Base-by-base conservation (phyloP, 2,329 filamentous ascomycete species). In the Microcyclospora tardicrescens region DNA sequence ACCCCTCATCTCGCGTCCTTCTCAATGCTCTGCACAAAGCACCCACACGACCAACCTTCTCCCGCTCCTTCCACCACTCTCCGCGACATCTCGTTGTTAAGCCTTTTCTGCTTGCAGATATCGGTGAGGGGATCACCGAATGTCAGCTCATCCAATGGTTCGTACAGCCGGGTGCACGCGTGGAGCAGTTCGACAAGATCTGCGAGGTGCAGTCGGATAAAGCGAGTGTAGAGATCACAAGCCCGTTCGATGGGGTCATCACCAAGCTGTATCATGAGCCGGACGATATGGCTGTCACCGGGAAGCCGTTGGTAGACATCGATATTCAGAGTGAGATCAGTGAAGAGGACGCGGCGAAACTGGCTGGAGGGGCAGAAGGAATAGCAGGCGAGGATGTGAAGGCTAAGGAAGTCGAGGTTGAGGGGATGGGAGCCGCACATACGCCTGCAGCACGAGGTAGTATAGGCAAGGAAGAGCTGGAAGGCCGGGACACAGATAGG, bases 61-160 rank as follows among this genome's bases (percentile, higher is more conserved):
- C 45, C 37, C 48, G 46, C 28, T 44, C 44, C 28, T 54, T 59
- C 37, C 56, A 59, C 40, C 38, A 44, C 15, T 52, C 55, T 12
- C 38, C 33, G 16, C 44, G 46, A 37, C 40, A 44, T 19, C 41
- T 54, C 34, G 73, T 71, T 2, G 69, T 91, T 34, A 89, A 89
- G 63, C 84, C 84, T 1, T 86, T 91, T 43, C 55, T 89, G 31
- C 64, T 93, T 43, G 84, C 84, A 45, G 84, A 93, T 56, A 91
- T 93, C 61, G 84, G 84, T 36, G 84, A 93, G 70, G 91, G 91
- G 39, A 98, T 96, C 55, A 87, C 91, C 58, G 91, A 98, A 66
- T 94, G 91, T 57, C 91, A 98, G 63, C 84, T 98, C 55, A 96
- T 96, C 55, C 91, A 98, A 68, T 98, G 91, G 91, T 98, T 96